Percentiles rank a stretch among this genome's conserved stretches.
phyloP scores from a whole-genome alignment of 257 asterid species.

The Solanum dulcamara region DNA sequence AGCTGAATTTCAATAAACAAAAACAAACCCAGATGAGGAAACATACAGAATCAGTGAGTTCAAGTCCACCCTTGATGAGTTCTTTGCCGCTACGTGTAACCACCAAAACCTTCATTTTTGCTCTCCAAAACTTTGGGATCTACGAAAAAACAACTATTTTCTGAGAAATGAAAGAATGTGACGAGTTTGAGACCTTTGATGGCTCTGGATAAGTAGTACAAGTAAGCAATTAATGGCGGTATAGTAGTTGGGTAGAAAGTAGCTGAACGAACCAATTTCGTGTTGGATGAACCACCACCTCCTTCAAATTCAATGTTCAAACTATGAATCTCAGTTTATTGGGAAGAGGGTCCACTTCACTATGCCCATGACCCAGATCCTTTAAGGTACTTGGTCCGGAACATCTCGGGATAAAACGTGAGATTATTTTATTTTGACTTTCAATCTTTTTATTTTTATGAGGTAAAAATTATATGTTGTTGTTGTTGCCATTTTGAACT shows the following conservation, averaged over 20 bases:
- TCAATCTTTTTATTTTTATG: no score
- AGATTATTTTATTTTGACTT: not conserved
- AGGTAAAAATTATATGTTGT: no score
- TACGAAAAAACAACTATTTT: not conserved
- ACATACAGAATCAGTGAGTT: conserved; percentile 26
- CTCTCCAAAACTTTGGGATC: conserved; percentile 11
- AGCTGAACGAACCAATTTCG: conserved; percentile 11
- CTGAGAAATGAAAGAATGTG: not conserved
- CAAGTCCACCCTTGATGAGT: conserved; percentile 73
- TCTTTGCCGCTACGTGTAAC: conserved; percentile 85
- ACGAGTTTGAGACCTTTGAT: not conserved
- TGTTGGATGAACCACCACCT: not conserved
- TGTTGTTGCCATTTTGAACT: not conserved
- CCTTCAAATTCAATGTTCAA: not conserved
- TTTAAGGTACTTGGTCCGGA: no score
- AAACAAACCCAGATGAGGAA: not conserved
- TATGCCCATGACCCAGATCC: not conserved
- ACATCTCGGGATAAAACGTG: not conserved
- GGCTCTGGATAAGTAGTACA: not conserved
- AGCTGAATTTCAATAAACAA: not conserved
- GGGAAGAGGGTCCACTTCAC: not conserved
- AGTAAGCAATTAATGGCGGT: conserved; percentile 7
- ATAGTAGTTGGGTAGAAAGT: conserved; percentile 12
- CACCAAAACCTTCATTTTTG: conserved; percentile 60
- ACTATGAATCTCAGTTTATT: not conserved